Conservation (phyloP, 108 stramenopile species). For the Cyclotella kingstonii region DNA sequence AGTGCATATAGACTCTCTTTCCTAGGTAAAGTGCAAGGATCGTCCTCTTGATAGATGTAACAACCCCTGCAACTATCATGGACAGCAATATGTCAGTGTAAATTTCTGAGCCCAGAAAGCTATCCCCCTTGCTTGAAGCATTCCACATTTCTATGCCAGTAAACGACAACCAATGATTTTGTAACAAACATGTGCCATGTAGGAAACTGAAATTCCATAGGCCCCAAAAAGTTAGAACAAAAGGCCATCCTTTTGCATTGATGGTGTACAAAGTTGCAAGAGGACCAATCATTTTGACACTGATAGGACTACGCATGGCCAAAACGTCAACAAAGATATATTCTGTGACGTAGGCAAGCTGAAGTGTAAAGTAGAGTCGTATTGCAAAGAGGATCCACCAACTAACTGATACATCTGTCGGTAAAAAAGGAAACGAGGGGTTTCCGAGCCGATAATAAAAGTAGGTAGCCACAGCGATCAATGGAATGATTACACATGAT, state of each 20-base stretch:
- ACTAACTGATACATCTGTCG: conserved; percentile 50
- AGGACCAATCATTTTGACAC: conserved; percentile 61
- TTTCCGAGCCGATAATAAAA: conserved; percentile 45
- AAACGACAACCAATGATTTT: conserved; percentile 63
- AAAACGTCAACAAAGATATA: conserved; percentile 54
- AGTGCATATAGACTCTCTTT: conserved; percentile 25
- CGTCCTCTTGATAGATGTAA: conserved; percentile 63
- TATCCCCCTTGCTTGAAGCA: conserved; percentile 41
- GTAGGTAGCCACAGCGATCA: conserved; percentile 10
- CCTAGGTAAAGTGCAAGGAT: conserved; percentile 55
- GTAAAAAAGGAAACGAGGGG: conserved; percentile 61
- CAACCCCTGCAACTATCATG: conserved; percentile 62
- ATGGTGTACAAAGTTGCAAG: conserved; percentile 65
- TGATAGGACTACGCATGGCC: conserved; percentile 41
- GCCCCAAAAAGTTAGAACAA: conserved; percentile 58
- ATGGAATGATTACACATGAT: conserved; percentile 4
- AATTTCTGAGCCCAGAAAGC: conserved; percentile 48
- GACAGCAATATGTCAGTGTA: conserved; percentile 61
- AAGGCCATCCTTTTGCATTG: conserved; percentile 80
- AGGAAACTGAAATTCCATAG: conserved; percentile 57
- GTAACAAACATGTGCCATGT: conserved; percentile 43
- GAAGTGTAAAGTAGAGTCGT: conserved; percentile 57
- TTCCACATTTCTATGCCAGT: conserved; percentile 56
- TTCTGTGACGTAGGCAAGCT: conserved; percentile 52
- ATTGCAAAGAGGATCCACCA: conserved; percentile 74